Conservation (phyloP, 345 rosid species). For the Carallia brachiata region DNA sequence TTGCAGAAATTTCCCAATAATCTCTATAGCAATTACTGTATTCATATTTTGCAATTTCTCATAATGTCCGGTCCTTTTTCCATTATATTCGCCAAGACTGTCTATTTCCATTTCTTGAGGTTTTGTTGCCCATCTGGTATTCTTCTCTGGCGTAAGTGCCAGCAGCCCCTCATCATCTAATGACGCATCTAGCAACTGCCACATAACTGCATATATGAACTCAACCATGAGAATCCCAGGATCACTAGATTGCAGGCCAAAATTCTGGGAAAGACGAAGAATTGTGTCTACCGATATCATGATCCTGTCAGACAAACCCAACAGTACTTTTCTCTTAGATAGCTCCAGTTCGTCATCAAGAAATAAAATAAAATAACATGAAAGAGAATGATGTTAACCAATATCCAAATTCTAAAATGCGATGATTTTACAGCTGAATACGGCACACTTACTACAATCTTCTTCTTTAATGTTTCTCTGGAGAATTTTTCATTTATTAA, state of each 20-base stretch:
- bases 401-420: conserved; percentile 5
- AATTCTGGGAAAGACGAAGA: conserved; percentile 77
- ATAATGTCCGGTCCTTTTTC: conserved; percentile 49
- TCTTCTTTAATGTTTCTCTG: background rate
- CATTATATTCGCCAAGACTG: conserved; percentile 39
- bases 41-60: conserved; percentile 55
- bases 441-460: background rate
- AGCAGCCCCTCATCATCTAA: conserved; percentile 87
- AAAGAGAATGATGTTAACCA: background rate
- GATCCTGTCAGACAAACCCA: conserved; percentile 45
- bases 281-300: conserved; percentile 70
- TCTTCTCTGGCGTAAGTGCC: conserved; percentile 59
- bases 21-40: conserved; percentile 73
- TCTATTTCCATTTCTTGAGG: conserved; percentile 71
- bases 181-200: conserved; percentile 90
- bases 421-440: background rate
- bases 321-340: background rate
- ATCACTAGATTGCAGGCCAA: conserved; percentile 55
- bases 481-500: background rate
- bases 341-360: background rate
- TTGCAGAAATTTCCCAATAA: conserved; percentile 66
- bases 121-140: conserved; percentile 53
- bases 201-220: conserved; percentile 72
- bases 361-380: background rate
- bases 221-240: conserved; percentile 70